Evolutionary conservation across 169 alveolate genomes (phyloP).

Genomic region (Eimeria maxima): DNA sequence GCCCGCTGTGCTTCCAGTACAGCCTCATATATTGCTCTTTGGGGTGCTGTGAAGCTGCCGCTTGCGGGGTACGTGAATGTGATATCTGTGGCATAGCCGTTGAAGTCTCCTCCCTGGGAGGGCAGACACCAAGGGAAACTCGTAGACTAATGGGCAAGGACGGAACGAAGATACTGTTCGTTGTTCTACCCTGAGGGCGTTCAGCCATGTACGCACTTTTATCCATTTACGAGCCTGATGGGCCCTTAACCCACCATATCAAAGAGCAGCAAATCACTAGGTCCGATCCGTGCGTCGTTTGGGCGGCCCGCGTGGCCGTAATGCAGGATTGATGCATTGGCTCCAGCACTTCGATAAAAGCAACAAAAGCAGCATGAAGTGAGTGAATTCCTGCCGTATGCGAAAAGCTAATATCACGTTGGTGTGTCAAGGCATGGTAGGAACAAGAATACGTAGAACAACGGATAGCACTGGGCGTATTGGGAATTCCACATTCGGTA

Average conservation of each 20-base stretch:
- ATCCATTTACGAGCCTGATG: background rate
- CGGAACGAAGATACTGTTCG: background rate
- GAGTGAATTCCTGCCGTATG: background rate
- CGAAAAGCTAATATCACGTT: background rate
- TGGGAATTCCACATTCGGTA: background rate
- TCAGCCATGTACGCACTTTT: background rate
- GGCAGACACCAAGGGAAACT: background rate
- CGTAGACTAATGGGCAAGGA: background rate
- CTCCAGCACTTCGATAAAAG: slow-evolving; percentile 64
- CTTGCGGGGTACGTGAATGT: slow-evolving; percentile 92
- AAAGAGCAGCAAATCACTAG: slow-evolving; percentile 73
- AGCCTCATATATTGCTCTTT: slow-evolving; percentile 90
- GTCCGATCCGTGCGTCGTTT: slow-evolving; percentile 65
- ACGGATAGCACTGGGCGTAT: background rate
- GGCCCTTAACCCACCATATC: slow-evolving; percentile 62
- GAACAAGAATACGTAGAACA: background rate
- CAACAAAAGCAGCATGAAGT: background rate
- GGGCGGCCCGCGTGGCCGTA: slow-evolving; percentile 84
- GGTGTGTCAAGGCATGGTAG: no score
- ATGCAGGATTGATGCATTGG: slow-evolving; percentile 79
- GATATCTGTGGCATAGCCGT: slow-evolving; percentile 93
- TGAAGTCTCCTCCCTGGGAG: slow-evolving; percentile 89
- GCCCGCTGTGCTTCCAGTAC: slow-evolving; percentile 90
- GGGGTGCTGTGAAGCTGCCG: slow-evolving; percentile 91
- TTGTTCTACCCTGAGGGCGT: background rate